These are phyloP conservation scores for Penicillium sp. DNA, from an alignment of 2,329 filamentous ascomycete species.

Conservation along the genomic window DNA sequence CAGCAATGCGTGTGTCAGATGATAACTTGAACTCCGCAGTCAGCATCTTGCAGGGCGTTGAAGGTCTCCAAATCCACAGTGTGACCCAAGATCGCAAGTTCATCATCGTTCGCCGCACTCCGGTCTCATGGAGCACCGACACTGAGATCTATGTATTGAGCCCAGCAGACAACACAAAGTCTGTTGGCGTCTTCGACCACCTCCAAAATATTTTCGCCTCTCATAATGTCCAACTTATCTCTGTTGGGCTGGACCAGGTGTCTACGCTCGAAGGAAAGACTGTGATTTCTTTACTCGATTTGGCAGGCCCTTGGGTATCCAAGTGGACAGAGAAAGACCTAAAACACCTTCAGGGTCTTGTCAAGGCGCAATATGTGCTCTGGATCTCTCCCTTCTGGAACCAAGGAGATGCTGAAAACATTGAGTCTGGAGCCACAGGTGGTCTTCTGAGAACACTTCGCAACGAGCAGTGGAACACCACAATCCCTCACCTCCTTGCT, in stretches of 20 bases:
- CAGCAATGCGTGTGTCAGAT: slow-evolving; percentile 11
- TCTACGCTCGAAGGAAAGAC: slow-evolving; percentile 14
- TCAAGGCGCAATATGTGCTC: slow-evolving; percentile 19
- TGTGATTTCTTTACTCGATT: slow-evolving; percentile 22
- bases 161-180: neutral
- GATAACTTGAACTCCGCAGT: slow-evolving; percentile 1
- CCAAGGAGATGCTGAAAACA: slow-evolving; percentile 12
- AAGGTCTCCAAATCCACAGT: slow-evolving; percentile 12
- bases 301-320: slow-evolving; percentile 14
- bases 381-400: slow-evolving; percentile 21
- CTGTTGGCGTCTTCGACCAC: slow-evolving; percentile 6
- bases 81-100: slow-evolving; percentile 12
- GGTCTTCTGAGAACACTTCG: slow-evolving; percentile 29
- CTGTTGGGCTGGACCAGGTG: slow-evolving; percentile 12
- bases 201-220: slow-evolving; percentile 15
- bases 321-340: slow-evolving; percentile 13
- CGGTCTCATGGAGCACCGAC: slow-evolving; percentile 14
- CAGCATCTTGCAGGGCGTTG: slow-evolving; percentile 5
- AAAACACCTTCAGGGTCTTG: slow-evolving; percentile 9
- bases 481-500: slow-evolving; percentile 23
- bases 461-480: slow-evolving; percentile 23
- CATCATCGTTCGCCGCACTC: slow-evolving; percentile 12
- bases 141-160: slow-evolving; percentile 17
- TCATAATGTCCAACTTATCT: slow-evolving; percentile 11
- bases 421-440: slow-evolving; percentile 19